Conservation (phyloP, 139 green algal genomes). For the Chlamydomonas incerta region DNA sequence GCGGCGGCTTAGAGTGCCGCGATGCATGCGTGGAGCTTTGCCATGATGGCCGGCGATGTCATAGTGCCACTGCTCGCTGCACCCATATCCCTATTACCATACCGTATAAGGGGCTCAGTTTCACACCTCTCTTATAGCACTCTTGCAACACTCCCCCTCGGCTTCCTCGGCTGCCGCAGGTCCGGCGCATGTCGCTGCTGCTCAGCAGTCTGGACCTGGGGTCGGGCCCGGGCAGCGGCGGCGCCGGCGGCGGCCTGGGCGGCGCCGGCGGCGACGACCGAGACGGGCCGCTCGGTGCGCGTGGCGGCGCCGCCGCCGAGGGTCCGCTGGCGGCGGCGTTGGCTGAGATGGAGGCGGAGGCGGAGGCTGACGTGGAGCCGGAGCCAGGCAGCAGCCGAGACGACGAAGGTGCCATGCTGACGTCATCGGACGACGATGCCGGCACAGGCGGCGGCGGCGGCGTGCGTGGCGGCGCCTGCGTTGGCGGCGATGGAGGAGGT, state of each 20-base stretch:
- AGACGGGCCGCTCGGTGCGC: background rate
- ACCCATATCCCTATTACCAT: no score
- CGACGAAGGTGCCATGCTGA: conserved; percentile 3
- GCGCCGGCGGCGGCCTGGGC: background rate
- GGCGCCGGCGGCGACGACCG: background rate
- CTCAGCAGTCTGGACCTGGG: conserved; percentile 22
- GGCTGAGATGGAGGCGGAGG: background rate
- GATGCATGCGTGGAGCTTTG: no score
- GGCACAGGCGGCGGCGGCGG: background rate
- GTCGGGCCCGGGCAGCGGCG: background rate
- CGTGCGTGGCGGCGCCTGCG: background rate
- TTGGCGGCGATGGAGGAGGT: no score
- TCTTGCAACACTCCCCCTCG: no score
- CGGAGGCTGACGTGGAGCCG: background rate
- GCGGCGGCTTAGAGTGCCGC: no score
- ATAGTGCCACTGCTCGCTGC: no score
- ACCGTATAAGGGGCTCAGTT: no score
- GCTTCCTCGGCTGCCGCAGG: no score
- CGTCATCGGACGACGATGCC: background rate
- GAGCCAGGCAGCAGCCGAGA: conserved; percentile 2
- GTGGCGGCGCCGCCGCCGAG: background rate
- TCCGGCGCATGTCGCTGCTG: conserved; percentile 17
- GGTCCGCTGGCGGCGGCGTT: no score
- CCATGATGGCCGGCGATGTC: no score
- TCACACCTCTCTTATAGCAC: no score